phyloP scores from a whole-genome alignment of 257 asterid genomes.

The Petrea volubilis region DNA sequence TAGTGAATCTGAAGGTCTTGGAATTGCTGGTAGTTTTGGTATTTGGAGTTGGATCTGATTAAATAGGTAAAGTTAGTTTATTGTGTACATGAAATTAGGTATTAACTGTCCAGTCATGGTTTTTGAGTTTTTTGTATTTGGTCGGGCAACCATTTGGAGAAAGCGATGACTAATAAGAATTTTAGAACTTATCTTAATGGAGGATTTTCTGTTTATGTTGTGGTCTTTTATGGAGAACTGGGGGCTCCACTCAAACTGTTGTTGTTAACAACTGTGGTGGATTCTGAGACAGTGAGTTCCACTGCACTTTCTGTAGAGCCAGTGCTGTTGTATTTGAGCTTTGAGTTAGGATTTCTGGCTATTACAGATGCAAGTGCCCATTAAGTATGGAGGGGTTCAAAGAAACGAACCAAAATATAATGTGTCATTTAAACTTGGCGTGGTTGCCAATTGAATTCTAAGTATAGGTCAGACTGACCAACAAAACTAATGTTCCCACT shows the following conservation, averaged over 20 bases:
- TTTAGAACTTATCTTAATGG: background rate
- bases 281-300: slow-evolving; percentile 1
- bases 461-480: background rate
- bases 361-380: background rate
- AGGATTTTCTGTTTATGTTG: background rate
- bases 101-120: background rate
- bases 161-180: background rate
- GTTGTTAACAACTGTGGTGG: background rate
- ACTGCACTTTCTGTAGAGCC: background rate
- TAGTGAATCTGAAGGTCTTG: slow-evolving; percentile 23
- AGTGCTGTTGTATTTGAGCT: slow-evolving; percentile 6
- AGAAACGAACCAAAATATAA: background rate
- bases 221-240: background rate
- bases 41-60: slow-evolving; percentile 38
- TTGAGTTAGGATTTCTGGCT: background rate
- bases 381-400: background rate
- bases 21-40: slow-evolving; percentile 7
- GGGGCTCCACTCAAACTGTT: background rate
- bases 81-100: slow-evolving; percentile 5
- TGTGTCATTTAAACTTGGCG: slow-evolving; percentile 3
- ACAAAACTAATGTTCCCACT: background rate
- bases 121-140: background rate
- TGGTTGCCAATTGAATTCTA: background rate
- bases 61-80: slow-evolving; percentile 1
- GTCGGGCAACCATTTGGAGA: background rate